Evolutionary conservation across 768 basidiomycete species (phyloP), one percentile per base, ranked within the genome.

Genomic region (Harrya chromipes): DNA sequence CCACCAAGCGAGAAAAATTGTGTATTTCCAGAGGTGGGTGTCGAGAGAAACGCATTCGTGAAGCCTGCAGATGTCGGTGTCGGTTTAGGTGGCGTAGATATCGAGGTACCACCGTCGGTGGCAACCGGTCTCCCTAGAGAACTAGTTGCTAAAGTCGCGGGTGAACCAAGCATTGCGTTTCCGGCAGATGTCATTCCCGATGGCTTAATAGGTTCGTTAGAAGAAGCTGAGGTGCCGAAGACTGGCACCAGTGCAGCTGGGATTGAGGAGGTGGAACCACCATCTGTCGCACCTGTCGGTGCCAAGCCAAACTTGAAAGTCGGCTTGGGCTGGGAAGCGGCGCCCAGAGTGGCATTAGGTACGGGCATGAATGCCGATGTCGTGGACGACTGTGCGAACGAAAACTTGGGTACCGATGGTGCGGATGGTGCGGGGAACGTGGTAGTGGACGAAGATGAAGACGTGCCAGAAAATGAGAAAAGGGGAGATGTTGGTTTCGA

Each of bases 141-240:
- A 36, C 39, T 59, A 9, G 46, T 58, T 1, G 47, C 35, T 23
- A 60, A 27, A 24, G 37, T 14, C 6, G 64, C 36, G 7, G 61
- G 47, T 12, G 52, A 43, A 37, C 53, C 44, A 42, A 46, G 53
- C 42, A 49, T 14, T 16, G 62, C 61, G 33, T 54, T 50, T 17
- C 60, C 56, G 23, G 49, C 29, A 44, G 63, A 47, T 13, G 37
- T 17, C 31, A 42, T 20, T 48, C 41, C 61, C 7, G 61, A 55
- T 49, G 65, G 39, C 40, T 67, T 72, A 29, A 59, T 37, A 11
- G 56, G 46, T 17, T 57, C 47, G 19, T 66, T 63, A 4, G 56
- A 54, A 13, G 61, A 56, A 40, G 58, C 19, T 3, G 43, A 19
- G 20, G 37, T 7, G 13, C 56, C 58, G 38, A 61, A 57, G 19